A percentile compares a stretch with the other conserved stretches of the same genome.
Conservation (phyloP, 805 yeast genomes). For the Starmerella apicola region DNA sequence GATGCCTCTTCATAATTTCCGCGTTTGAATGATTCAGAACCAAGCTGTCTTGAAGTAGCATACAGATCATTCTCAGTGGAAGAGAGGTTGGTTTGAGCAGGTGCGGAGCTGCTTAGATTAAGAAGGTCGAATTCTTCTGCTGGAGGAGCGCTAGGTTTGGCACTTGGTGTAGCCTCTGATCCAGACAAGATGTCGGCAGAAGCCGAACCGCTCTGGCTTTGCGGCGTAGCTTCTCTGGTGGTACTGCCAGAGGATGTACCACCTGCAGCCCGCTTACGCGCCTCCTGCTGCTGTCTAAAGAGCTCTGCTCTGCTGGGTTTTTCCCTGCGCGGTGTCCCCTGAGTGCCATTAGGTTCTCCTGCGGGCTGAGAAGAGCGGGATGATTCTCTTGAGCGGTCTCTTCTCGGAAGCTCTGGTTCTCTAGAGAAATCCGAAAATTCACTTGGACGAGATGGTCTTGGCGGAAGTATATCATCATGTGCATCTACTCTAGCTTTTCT, state of each 20-base stretch:
- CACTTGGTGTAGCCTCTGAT: background rate
- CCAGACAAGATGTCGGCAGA: background rate
- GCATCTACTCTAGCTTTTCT: background rate
- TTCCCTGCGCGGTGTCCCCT: too few species aligned
- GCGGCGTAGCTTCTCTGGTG: background rate
- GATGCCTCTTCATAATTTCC: slow-evolving; percentile 72
- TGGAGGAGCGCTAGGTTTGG: background rate
- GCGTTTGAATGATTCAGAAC: slow-evolving; percentile 50
- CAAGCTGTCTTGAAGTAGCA: slow-evolving; percentile 31
- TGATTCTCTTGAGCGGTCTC: background rate
- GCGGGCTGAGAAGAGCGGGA: background rate
- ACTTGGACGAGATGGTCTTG: too few species aligned
- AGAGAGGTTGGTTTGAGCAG: slow-evolving; percentile 18
- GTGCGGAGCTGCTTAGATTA: slow-evolving; percentile 11
- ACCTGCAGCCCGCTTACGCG: slow-evolving; percentile 2
- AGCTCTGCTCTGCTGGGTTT: slow-evolving; percentile 15
- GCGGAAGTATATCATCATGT: too few species aligned
- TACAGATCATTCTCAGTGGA: slow-evolving; percentile 25
- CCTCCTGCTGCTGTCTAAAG: slow-evolving; percentile 13
- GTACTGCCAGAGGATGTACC: background rate
- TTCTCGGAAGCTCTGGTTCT: too few species aligned
- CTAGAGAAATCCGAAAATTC: too few species aligned
- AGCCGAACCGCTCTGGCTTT: background rate
- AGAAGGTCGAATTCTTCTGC: slow-evolving; percentile 13
- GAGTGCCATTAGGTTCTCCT: background rate